phyloP scores from a whole-genome alignment of 176 grass and related monocot species.

The Lolium multiflorum region DNA sequence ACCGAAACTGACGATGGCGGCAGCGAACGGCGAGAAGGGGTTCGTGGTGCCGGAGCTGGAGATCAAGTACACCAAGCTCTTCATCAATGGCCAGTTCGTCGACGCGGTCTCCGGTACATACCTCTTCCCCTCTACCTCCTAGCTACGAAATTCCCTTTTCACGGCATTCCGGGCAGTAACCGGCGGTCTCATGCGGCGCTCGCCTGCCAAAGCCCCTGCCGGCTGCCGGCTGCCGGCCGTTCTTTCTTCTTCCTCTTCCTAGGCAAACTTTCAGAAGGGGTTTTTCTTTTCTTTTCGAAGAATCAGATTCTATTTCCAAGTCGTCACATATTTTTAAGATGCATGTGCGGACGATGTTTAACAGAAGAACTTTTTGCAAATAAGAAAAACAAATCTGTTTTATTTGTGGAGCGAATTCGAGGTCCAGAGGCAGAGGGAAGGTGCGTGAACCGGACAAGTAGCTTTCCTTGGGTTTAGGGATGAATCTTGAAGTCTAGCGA shows the following conservation, averaged over 20 bases:
- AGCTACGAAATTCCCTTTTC: not conserved
- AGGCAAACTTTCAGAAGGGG: not conserved
- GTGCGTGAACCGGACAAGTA: too few relatives aligned
- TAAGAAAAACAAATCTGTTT: too few relatives aligned
- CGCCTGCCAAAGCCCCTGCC: not conserved
- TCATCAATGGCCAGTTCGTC: conserved; percentile 89
- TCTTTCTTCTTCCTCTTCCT: not conserved
- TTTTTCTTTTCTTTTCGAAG: not conserved
- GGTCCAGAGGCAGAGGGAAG: too few relatives aligned
- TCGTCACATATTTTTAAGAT: not conserved
- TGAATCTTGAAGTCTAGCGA: not conserved
- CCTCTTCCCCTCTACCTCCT: not conserved
- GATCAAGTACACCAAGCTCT: conserved; percentile 92
- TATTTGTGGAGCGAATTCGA: not conserved
- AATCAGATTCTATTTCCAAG: not conserved
- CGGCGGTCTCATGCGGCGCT: not conserved
- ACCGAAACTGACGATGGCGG: conserved; percentile 32
- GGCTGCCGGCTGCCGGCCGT: not conserved
- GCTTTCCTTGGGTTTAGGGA: not conserved
- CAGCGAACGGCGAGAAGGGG: conserved; percentile 33
- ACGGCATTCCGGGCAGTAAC: not conserved
- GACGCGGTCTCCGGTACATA: conserved; percentile 73
- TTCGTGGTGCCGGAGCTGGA: conserved; percentile 67
- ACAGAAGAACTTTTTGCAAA: not conserved
- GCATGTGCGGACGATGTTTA: not conserved